Base-by-base conservation (phyloP, 257 asterid genomes). In the Capsicum baccatum region DNA sequence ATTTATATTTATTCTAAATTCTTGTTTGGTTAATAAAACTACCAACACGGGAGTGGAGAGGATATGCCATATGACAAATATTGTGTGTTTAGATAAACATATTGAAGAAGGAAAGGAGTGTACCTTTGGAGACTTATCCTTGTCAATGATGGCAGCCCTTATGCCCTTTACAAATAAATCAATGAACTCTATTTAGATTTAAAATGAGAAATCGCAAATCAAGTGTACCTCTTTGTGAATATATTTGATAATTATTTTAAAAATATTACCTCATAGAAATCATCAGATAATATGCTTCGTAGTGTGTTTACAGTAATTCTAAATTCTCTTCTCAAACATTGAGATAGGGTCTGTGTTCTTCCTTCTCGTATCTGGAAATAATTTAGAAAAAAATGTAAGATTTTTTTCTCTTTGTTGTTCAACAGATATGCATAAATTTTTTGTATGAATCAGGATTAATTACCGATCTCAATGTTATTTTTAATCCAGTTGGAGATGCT, bases 221-320 rank as follows among this genome's bases (percentile, higher is more conserved):
- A 47, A 17, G 33, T 17, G 39, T 19, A 48, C 15, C 48, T 56
- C 60, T 73, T 59, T 17, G 9, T 17, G 11, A 50, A 48, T 15
- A 79, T 26, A 12, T 59, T 17, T 15, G 8, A 6, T 14, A 4
- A 14, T 0, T 48, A 48, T 3, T 9, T 26, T 26, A 26, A 26
- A 26, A 6, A 19, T 66, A n/a, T 80, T 87, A 95, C 99, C 99
- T 96, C 99, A 68, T 93, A 96, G 57, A 96, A 94, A 84, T 96
- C 99, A 69, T 86, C 85, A n/a, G 97, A 93, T 85, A 91, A 88
- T 83, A 84, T 79, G 3, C 87, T 55, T 47, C 99, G 88, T 37
- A 93, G 94, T 79, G 93, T 92, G 68, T 92, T 94, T 87, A 93
- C 91, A 0, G 99, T 92, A 86, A 95, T 81, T 5, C 48, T 44